Evolutionary conservation across 352 stramenopile genomes (phyloP), one percentile per base, ranked within the genome.

Genomic region (Globisporangium echinulatum): DNA sequence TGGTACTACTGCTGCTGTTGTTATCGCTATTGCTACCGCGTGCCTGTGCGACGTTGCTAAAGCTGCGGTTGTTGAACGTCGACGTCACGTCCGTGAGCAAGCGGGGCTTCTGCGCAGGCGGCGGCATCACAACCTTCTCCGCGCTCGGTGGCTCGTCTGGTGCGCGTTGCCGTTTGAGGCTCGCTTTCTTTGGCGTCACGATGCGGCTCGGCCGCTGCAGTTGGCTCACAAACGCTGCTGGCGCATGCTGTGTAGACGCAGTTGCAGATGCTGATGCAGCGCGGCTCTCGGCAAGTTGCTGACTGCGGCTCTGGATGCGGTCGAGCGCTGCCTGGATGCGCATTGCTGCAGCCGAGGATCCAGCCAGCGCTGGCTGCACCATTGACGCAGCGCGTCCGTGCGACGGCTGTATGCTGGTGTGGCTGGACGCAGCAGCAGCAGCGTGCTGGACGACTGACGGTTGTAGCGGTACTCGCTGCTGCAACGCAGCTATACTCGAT

Each of bases 161-260:
- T 39, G 62, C 51, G 36, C 82, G 75, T 58, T 52, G 52, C 47
- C 82, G 71, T 65, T 92, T 92, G 55, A 87, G 56, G 0, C 74
- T 69, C 36, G 72, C 58, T 52, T 87, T 87, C n/a, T 73, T 77
- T 15, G 79, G 82, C 25, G 82, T 88, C 7, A 61, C 61, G 19
- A 90, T 68, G 42, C 66, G 72, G 19, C 62, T 66, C 0, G 77
- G 73, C 47, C 75, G 75, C 42, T 70, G 58, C 48, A 87, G 54
- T 19, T 85, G 75, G 47, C 67, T 85, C 52, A 79, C 52, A 17
- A 55, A 64, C 52, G 49, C 39, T 14, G 37, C 15, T 39, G 33
- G 6, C n/a, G 49, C 49, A 54, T 54, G 43, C 43, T 17, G 14
- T 49, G 43, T 11, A 49, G 8, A 14, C 9, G 43, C 8, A 13